Evolutionary conservation across 805 yeast species (phyloP).

Genomic region (Hanseniaspora mollemarum): DNA sequence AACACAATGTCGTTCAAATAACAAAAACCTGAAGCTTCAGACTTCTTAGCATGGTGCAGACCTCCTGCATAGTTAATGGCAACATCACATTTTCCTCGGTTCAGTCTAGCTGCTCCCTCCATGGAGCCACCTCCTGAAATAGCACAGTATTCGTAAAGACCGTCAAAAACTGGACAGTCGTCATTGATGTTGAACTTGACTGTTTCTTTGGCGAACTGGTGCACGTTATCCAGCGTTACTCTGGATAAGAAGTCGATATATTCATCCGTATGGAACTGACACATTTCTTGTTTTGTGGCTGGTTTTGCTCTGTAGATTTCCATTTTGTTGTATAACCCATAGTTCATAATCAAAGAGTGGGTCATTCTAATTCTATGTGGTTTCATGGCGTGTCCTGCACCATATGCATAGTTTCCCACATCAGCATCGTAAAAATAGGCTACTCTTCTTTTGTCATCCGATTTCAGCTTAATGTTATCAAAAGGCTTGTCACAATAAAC

Average conservation of each 20-base stretch:
- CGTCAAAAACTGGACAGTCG: constrained; percentile 92
- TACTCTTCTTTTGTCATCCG: constrained; percentile 44
- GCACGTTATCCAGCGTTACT: constrained; percentile 86
- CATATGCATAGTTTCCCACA: constrained; percentile 95
- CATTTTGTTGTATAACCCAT: constrained; percentile 92
- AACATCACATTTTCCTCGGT: constrained; percentile 76
- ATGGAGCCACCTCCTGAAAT: constrained; percentile 88
- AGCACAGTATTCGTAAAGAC: constrained; percentile 80
- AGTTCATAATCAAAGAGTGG: constrained; percentile 90
- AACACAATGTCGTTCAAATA: constrained; percentile 82
- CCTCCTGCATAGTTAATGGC: constrained; percentile 95
- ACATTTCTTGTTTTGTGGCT: constrained; percentile 95
- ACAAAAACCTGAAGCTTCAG: constrained; percentile 84
- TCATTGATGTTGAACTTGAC: constrained; percentile 84
- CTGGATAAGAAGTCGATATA: constrained; percentile 84
- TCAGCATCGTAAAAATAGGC: constrained; percentile 82
- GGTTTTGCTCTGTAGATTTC: constrained; percentile 95
- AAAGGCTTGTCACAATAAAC: constrained; percentile 47
- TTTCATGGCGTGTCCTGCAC: constrained; percentile 98
- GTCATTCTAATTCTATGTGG: constrained; percentile 99
- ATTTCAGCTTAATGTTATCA: constrained; percentile 47
- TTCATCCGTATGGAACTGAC: constrained; percentile 96
- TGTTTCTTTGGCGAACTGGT: constrained; percentile 75
- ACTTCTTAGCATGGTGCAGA: constrained; percentile 81
- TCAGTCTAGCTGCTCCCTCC: constrained; percentile 80